These are phyloP conservation scores for Byssothecium circinans DNA, from an alignment of 2,329 filamentous ascomycete species.

Conservation along the genomic window DNA sequence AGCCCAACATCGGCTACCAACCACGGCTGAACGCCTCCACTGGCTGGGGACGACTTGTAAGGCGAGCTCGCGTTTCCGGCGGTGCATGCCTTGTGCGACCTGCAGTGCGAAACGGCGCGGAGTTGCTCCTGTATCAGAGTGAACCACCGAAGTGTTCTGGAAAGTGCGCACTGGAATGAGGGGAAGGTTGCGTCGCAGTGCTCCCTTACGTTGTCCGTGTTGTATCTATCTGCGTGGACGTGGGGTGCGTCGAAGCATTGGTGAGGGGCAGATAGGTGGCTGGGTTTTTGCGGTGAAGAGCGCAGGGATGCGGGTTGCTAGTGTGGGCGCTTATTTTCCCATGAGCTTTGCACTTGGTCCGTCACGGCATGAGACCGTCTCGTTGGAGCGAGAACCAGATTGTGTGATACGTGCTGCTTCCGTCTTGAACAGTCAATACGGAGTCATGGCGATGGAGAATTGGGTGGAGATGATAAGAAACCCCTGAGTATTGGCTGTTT, in stretches of 20 bases:
- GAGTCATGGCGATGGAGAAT: not conserved
- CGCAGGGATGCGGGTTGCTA: constrained; percentile 27
- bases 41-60: constrained; percentile 1
- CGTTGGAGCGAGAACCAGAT: constrained; percentile 12
- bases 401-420: constrained; percentile 14
- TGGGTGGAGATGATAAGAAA: constrained; percentile 6
- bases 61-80: constrained; percentile 17
- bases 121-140: constrained; percentile 21
- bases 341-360: constrained; percentile 16
- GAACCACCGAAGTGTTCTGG: constrained; percentile 16
- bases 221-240: constrained; percentile 7
- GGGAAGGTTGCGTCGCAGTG: constrained; percentile 13
- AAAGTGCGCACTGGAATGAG: constrained; percentile 7
- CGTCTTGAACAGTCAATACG: not conserved
- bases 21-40: constrained; percentile 14
- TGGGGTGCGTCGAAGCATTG: constrained; percentile 13
- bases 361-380: constrained; percentile 10
- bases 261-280: constrained; percentile 19
- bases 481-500: constrained; percentile 16
- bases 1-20: constrained; percentile 22
- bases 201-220: not conserved
- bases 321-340: constrained; percentile 33
- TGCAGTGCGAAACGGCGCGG: constrained; percentile 12
- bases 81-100: constrained; percentile 25
- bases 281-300: constrained; percentile 26